phyloP scores from a whole-genome alignment of 2,329 filamentous ascomycete genomes.

The Verticillium longisporum region DNA sequence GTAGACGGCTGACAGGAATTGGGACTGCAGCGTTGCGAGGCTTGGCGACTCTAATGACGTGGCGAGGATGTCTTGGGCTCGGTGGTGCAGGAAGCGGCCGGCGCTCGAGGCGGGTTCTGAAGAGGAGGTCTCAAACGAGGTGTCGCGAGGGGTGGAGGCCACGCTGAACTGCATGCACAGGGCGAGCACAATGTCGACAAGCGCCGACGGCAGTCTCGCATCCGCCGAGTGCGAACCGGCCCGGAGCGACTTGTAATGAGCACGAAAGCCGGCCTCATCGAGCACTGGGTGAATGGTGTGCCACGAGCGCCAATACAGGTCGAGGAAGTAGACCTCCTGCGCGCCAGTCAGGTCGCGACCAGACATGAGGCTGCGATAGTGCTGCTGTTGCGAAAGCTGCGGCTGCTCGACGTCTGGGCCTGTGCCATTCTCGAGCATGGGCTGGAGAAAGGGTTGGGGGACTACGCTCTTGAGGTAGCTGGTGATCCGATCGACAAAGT shows the following conservation, averaged over 20 bases:
- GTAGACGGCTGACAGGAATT: slow-evolving; percentile 36
- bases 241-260: slow-evolving; percentile 35
- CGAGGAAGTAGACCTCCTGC: slow-evolving; percentile 40
- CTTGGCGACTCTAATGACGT: slow-evolving; percentile 35
- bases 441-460: slow-evolving; percentile 31
- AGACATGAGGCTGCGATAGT: background rate
- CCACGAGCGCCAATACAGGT: slow-evolving; percentile 40
- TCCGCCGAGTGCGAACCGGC: slow-evolving; percentile 5
- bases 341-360: slow-evolving; percentile 21
- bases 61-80: slow-evolving; percentile 3
- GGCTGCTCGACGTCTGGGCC: slow-evolving; percentile 22
- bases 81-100: background rate
- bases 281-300: slow-evolving; percentile 34
- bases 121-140: background rate
- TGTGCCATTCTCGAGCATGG: slow-evolving; percentile 29
- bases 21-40: slow-evolving; percentile 39
- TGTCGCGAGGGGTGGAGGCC: slow-evolving; percentile 15
- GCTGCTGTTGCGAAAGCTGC: slow-evolving; percentile 14
- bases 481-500: background rate
- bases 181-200: slow-evolving; percentile 46
- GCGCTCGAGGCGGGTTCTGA: background rate
- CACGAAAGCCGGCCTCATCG: slow-evolving; percentile 34
- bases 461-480: slow-evolving; percentile 17
- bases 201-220: slow-evolving; percentile 34
- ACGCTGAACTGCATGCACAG: slow-evolving; percentile 39